Conservation (phyloP, 257 asterid species). For the Primulina tabacum region DNA sequence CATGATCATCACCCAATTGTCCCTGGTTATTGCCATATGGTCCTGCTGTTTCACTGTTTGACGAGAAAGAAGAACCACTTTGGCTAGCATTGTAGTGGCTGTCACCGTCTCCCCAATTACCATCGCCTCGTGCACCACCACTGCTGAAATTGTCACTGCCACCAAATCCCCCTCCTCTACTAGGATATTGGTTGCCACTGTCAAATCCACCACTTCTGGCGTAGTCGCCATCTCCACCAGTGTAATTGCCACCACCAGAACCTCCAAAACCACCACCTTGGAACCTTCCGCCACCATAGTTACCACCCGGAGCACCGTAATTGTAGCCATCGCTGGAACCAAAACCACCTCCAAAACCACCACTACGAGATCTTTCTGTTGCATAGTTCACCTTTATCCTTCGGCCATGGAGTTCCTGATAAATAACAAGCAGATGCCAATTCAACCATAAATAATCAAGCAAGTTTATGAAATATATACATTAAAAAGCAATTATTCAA, state of each 20-base stretch:
- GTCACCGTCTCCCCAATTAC: constrained; percentile 13
- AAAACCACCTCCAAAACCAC: constrained; percentile 46
- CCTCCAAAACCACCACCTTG: constrained; percentile 14
- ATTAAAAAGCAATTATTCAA: background rate
- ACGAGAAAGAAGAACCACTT: constrained; percentile 14
- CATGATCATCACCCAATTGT: background rate
- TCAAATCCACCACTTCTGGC: constrained; percentile 20
- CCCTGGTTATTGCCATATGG: constrained; percentile 17
- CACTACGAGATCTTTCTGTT: constrained; percentile 45
- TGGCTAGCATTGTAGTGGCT: constrained; percentile 1
- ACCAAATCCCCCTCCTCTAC: constrained; percentile 23
- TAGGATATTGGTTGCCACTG: constrained; percentile 15
- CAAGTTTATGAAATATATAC: background rate
- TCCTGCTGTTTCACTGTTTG: constrained; percentile 16
- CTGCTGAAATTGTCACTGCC: constrained; percentile 18
- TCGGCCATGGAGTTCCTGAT: constrained; percentile 57
- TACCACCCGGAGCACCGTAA: constrained; percentile 30
- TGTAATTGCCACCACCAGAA: constrained; percentile 12
- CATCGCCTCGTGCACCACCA: constrained; percentile 27
- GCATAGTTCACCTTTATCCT: constrained; percentile 53
- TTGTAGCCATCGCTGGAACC: constrained; percentile 30
- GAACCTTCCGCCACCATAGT: background rate
- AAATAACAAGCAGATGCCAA: constrained; percentile 10
- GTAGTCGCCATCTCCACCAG: constrained; percentile 15
- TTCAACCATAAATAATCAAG: background rate